phyloP scores from a whole-genome alignment of 148 eudicot genomes.

The Spergularia marina region DNA sequence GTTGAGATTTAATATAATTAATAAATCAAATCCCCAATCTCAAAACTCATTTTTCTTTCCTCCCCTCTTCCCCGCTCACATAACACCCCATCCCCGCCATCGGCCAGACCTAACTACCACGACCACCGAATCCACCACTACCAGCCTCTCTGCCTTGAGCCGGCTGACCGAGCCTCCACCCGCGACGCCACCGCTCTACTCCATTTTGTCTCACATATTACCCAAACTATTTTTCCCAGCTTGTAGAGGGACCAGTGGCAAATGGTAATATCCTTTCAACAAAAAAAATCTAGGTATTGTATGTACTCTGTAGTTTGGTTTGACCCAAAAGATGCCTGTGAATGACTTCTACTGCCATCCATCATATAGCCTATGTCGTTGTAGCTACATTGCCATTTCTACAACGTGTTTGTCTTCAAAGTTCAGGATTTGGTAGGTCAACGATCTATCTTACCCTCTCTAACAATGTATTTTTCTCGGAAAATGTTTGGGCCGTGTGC shows the following conservation, averaged over 20 bases:
- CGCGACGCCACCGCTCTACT: no score
- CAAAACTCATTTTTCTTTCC: no score
- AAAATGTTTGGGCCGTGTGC: not conserved
- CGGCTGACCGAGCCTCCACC: no score
- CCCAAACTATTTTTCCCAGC: not conserved
- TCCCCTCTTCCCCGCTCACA: no score
- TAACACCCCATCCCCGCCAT: no score
- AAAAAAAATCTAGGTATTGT: not conserved
- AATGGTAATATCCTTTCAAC: not conserved
- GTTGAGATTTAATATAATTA: no score
- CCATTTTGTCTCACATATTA: no score
- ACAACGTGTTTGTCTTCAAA: not conserved
- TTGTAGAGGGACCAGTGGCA: not conserved
- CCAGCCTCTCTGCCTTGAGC: no score
- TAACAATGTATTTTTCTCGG: not conserved
- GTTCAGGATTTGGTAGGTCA: not conserved
- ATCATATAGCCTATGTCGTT: not conserved
- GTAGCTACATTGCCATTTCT: not conserved
- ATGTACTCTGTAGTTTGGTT: no score
- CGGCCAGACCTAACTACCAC: no score
- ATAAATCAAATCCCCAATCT: no score
- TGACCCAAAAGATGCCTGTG: not conserved
- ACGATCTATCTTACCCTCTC: not conserved
- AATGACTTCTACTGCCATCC: not conserved
- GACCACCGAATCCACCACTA: no score